These are phyloP conservation scores for Pseudoneurospora amorphoporcata DNA, from an alignment of 495 filamentous ascomycete species.

Conservation along the genomic window DNA sequence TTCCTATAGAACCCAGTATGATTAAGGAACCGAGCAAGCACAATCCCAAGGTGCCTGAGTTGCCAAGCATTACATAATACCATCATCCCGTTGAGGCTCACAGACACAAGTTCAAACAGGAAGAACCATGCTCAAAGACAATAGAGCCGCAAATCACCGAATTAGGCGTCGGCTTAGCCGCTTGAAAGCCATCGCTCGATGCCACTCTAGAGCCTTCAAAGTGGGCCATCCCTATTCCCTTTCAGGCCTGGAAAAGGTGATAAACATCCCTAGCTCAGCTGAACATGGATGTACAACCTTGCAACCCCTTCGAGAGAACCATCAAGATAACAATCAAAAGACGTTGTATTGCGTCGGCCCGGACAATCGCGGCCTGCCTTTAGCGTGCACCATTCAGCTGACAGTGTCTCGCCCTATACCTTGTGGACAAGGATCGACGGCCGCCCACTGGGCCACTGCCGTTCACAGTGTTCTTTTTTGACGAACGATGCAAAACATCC, in stretches of 20 bases:
- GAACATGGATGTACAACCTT: neutral
- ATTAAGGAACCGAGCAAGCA: neutral
- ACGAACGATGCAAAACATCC: neutral
- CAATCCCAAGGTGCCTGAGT: neutral
- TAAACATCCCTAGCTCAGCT: neutral
- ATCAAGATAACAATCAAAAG: neutral
- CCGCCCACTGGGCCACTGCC: neutral
- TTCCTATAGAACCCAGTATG: neutral
- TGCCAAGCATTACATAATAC: neutral
- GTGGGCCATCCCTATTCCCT: neutral
- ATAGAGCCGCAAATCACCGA: neutral
- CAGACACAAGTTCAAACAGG: neutral
- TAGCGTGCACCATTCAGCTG: neutral
- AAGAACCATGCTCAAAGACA: neutral
- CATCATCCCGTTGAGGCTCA: neutral
- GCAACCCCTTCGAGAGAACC: neutral
- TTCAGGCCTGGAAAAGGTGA: neutral
- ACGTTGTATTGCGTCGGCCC: neutral
- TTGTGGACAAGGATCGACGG: neutral
- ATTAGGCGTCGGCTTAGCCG: neutral
- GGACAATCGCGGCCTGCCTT: neutral
- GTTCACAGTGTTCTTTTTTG: neutral
- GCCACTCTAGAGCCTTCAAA: neutral
- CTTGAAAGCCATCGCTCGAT: neutral
- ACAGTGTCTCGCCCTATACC: neutral